Evolutionary conservation across 139 green algal genomes (phyloP), one percentile per base, ranked within the genome.

Genomic region (Deuterostichococcus epilithicus): DNA sequence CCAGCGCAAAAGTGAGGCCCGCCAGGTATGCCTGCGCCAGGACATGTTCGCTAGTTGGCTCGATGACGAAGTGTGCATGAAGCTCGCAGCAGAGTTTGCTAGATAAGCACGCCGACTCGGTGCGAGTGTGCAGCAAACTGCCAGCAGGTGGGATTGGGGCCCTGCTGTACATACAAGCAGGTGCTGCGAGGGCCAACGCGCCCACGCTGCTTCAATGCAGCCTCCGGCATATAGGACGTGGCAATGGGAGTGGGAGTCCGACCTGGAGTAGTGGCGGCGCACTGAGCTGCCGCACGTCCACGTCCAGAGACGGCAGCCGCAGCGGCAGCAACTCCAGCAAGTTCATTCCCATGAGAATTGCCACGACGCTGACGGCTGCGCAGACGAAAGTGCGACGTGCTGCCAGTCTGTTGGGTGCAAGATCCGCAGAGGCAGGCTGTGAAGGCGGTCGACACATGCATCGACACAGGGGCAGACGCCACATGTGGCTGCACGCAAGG

Each of bases 291-390:
- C 90, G 78, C 36, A 90, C 86, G 72, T 97, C 93, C 28, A 97
- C 80, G 65, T 97, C 86, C 10, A 95, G 73, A 0, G 90, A 94
- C 20, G 91, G 93, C 73, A 98, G 85, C 68, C 71, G 77, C 60
- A 97, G 75, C 3, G 75, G 86, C 70, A 98, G 63, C 33, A 98
- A 84, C 79, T 94, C 91, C 20, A 99, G 88, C 42, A 99, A 89
- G 77, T 98, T 98, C 33, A 98, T 82, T 0, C 96, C 95, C 94
- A 98, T 98, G 18, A 86, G 25, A 3, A 98, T 90, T 4, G 95
- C 95, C 47, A 98, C 73, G 2, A 86, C 0, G 47, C 81, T 85
- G 28, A 92, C 91, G 0, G 79, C 69, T 74, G 68, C 82, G 80
- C 35, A 88, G 73, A 75, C 79, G 23, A 72, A 22, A 13, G 63